These are phyloP conservation scores for Aspergillus incahuasiensis DNA, from an alignment of 495 filamentous ascomycete species.

Conservation along the genomic window DNA sequence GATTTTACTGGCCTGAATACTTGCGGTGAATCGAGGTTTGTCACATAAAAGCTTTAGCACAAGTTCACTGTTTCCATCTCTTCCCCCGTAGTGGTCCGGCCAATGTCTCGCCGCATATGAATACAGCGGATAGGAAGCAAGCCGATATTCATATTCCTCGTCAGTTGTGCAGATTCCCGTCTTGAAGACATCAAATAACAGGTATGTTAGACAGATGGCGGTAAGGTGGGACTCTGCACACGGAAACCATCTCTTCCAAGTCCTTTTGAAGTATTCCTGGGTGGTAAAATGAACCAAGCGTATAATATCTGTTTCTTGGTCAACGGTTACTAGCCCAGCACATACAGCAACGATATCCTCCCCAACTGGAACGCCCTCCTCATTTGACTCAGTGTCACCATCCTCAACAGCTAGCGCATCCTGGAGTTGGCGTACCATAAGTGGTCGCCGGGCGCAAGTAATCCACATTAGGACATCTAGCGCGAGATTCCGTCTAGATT, in stretches of 20 bases:
- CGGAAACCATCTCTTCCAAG: constrained; percentile 18
- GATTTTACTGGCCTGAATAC: constrained; percentile 4
- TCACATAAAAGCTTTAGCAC: not conserved
- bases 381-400: not conserved
- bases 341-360: constrained; percentile 24
- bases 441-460: constrained; percentile 27
- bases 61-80: not conserved
- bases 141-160: constrained; percentile 12
- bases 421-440: constrained; percentile 41
- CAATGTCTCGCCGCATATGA: not conserved
- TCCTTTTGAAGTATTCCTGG: constrained; percentile 29
- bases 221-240: constrained; percentile 24
- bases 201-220: constrained; percentile 24
- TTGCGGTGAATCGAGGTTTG: not conserved
- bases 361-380: not conserved
- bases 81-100: not conserved
- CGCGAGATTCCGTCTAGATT: constrained; percentile 21
- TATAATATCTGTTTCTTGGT: constrained; percentile 27
- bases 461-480: constrained; percentile 27
- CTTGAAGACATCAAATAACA: constrained; percentile 20
- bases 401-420: constrained; percentile 42
- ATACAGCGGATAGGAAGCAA: constrained; percentile 12
- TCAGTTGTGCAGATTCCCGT: not conserved
- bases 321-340: constrained; percentile 29
- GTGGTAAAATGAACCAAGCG: constrained; percentile 28